Conservation (phyloP, 2,329 filamentous ascomycete species). For the Kalaharituber pfeilii region DNA sequence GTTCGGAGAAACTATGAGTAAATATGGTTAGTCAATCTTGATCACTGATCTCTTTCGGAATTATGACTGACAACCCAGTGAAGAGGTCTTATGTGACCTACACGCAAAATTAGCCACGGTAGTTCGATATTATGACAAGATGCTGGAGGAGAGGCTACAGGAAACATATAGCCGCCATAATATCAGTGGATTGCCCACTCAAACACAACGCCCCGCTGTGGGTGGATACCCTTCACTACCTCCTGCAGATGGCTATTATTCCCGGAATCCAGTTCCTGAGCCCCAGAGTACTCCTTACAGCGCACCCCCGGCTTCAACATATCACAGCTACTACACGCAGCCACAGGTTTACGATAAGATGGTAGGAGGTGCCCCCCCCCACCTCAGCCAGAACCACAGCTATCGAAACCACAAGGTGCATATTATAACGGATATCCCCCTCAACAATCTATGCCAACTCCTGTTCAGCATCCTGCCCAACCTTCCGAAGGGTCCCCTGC, state of each 20-base stretch:
- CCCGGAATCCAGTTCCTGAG: constrained; percentile 33
- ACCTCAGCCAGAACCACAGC: neutral
- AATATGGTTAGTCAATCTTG: constrained; percentile 51
- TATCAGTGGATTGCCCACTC: constrained; percentile 34
- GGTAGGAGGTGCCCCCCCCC: constrained; percentile 4
- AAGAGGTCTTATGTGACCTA: constrained; percentile 84
- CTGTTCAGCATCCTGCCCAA: constrained; percentile 20
- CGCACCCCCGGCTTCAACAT: constrained; percentile 35
- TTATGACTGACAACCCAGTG: constrained; percentile 10
- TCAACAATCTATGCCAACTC: constrained; percentile 24
- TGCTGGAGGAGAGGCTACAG: constrained; percentile 88
- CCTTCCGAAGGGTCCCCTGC: constrained; percentile 15
- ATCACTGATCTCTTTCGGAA: constrained; percentile 16
- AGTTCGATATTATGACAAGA: constrained; percentile 91
- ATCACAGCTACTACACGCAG: constrained; percentile 17
- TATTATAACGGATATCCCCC: constrained; percentile 22
- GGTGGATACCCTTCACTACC: constrained; percentile 55
- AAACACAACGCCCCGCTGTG: constrained; percentile 1
- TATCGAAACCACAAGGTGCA: constrained; percentile 20
- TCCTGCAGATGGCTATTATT: constrained; percentile 61
- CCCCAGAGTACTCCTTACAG: constrained; percentile 32
- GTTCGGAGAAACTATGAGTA: constrained; percentile 98
- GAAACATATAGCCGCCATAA: constrained; percentile 77
- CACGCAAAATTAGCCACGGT: constrained; percentile 92
- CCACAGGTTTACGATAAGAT: constrained; percentile 15